Conservation (phyloP, 2,329 filamentous ascomycete genomes). For the Hymenoscyphus fructigenus region DNA sequence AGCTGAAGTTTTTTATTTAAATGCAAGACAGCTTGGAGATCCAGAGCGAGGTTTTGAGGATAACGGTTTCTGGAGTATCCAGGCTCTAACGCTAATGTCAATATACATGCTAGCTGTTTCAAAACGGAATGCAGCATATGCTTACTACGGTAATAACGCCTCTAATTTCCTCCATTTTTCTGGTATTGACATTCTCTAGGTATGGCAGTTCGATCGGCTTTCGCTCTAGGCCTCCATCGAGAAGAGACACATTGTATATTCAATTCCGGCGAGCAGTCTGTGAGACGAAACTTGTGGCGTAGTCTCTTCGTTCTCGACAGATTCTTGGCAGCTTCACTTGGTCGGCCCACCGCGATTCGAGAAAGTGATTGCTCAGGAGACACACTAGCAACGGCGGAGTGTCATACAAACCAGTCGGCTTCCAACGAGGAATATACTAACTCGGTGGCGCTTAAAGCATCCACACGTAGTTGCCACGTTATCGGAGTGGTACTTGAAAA, state of each 20-base stretch:
- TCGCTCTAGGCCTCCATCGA: constrained; percentile 61
- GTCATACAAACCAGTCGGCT: constrained; percentile 21
- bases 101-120: constrained; percentile 62
- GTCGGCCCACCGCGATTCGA: constrained; percentile 60
- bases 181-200: constrained; percentile 40
- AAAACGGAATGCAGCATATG: constrained; percentile 62
- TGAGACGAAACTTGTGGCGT: constrained; percentile 61
- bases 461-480: constrained; percentile 56
- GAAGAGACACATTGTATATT: constrained; percentile 59
- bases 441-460: constrained; percentile 49
- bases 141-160: constrained; percentile 55
- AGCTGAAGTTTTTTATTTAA: constrained; percentile 63
- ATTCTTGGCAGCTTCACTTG: constrained; percentile 61
- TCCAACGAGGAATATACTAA: constrained; percentile 31
- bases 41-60: constrained; percentile 55
- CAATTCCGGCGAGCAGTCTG: constrained; percentile 43
- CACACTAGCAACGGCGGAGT: constrained; percentile 36
- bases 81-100: constrained; percentile 62
- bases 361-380: constrained; percentile 61
- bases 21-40: constrained; percentile 53
- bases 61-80: constrained; percentile 63
- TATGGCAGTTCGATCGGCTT: constrained; percentile 63
- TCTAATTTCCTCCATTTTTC: constrained; percentile 11
- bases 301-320: constrained; percentile 65
- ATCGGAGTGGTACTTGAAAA: constrained; percentile 58